Percentiles rank a stretch among this genome's conserved stretches.
Conservation (phyloP, 257 asterid genomes). For the Petrea volubilis region DNA sequence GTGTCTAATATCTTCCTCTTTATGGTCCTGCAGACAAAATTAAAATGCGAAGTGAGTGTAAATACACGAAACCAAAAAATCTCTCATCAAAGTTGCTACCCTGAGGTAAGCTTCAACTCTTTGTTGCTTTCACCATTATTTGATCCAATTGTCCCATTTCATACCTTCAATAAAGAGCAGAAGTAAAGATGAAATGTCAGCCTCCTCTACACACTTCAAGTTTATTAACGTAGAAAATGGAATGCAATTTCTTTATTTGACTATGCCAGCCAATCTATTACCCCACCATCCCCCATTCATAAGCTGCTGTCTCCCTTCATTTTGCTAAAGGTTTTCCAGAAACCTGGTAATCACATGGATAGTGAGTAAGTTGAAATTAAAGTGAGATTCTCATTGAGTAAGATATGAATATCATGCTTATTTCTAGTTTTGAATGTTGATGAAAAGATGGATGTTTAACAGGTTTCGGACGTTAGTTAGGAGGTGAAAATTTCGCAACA, state of each 20-base stretch:
- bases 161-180: background rate
- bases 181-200: background rate
- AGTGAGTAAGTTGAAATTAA: too few species aligned
- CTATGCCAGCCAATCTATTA: background rate
- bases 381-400: background rate
- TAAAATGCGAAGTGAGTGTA: slow-evolving; percentile 44
- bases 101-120: slow-evolving; percentile 43
- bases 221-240: background rate
- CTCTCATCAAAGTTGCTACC: slow-evolving; percentile 50
- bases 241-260: background rate
- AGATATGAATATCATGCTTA: background rate
- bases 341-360: too few species aligned
- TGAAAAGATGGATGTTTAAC: slow-evolving; percentile 10
- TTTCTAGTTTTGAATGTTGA: background rate
- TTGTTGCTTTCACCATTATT: background rate
- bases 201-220: background rate
- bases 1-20: slow-evolving; percentile 13
- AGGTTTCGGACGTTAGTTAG: slow-evolving; percentile 40
- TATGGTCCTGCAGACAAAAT: slow-evolving; percentile 43
- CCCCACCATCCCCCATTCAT: background rate
- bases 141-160: background rate
- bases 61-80: slow-evolving; percentile 40
- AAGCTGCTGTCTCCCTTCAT: background rate
- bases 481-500: slow-evolving; percentile 10
- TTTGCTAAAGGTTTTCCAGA: too few species aligned